Evolutionary conservation across 2,329 filamentous ascomycete genomes (phyloP), one percentile per base, ranked within the genome.

Genomic region (Pseudogymnoascus sp.): DNA sequence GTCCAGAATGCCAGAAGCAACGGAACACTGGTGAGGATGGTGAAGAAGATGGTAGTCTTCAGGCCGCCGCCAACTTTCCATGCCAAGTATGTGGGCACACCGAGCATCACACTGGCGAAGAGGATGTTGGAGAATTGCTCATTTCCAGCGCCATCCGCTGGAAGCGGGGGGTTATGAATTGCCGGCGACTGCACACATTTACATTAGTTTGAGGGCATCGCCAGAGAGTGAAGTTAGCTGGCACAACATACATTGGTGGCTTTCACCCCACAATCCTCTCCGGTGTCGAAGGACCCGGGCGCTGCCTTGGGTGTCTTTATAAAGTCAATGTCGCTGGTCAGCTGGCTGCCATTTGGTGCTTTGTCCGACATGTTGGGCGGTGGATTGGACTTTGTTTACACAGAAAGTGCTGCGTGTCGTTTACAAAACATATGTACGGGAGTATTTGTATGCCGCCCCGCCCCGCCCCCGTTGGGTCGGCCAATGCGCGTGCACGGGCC

Each of bases 321-420:
- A 44, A 69, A 72, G 8, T 68, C 63, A 60, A 72, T 66, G 35
- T 68, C 63, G 12, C 41, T 17, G 4, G 48, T 55, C 59, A 60
- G 65, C 21, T 63, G 44, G 61, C 21, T 39, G 17, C 58, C 38
- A 38, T n/a, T 60, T 25, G 58, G 33, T 55, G 48, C 48, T 67
- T 79, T 79, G 61, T 77, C 78, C 78, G 79, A 79, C 64, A 63
- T 76, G 74, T 65, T 61, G 59, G 48, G n/a, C 29, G 21, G 48
- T 55, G 48, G 48, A 55, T 55, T 55, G 48, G 48, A 33, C 48
- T 27, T 55, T 55, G 48, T 55, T 55, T 33, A 55, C 48, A 55
- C 29, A 33, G 48, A 55, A 55, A 35, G 48, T 55, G 48, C 33
- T 55, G 29, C 29, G 48, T 55, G 48, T 51, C n/a, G 44, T 33